These are phyloP conservation scores for Geotrichum ghanense DNA, from an alignment of 805 yeast genomes.

Conservation along the genomic window DNA sequence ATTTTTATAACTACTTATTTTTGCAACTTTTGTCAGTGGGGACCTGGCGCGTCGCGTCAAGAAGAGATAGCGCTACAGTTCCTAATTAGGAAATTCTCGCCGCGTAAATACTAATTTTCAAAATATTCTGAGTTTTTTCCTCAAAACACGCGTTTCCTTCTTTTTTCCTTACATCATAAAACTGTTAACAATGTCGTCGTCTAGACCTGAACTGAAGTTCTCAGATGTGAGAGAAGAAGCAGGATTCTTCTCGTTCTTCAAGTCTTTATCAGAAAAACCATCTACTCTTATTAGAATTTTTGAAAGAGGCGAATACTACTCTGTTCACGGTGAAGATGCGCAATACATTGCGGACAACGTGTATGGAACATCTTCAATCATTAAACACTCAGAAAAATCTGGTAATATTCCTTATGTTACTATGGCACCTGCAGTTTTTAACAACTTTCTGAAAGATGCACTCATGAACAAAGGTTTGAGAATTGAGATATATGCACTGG, in stretches of 20 bases:
- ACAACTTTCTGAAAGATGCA: constrained; percentile 51
- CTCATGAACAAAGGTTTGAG: constrained; percentile 63
- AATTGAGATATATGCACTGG: constrained; percentile 64
- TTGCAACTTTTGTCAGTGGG: too few relatives aligned
- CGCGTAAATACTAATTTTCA: too few relatives aligned
- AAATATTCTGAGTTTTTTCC: too few relatives aligned
- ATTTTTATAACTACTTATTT: too few relatives aligned
- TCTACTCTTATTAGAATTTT: constrained; percentile 45
- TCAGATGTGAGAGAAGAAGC: constrained; percentile 39
- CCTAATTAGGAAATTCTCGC: neutral
- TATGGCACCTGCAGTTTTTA: constrained; percentile 62
- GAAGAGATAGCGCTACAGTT: too few relatives aligned
- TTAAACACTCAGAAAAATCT: constrained; percentile 39
- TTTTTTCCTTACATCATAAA: neutral
- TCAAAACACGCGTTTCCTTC: too few relatives aligned
- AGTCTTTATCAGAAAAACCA: constrained; percentile 14
- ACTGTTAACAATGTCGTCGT: constrained; percentile 11
- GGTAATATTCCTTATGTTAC: constrained; percentile 55
- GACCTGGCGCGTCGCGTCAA: too few relatives aligned
- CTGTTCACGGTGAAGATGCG: constrained; percentile 68
- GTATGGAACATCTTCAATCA: constrained; percentile 72
- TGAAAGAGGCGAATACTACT: constrained; percentile 74
- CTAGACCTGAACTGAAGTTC: constrained; percentile 48
- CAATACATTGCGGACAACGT: constrained; percentile 69
- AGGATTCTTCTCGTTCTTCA: constrained; percentile 22